Conservation (phyloP, 768 basidiomycete genomes). For the Kwoniella sp. region DNA sequence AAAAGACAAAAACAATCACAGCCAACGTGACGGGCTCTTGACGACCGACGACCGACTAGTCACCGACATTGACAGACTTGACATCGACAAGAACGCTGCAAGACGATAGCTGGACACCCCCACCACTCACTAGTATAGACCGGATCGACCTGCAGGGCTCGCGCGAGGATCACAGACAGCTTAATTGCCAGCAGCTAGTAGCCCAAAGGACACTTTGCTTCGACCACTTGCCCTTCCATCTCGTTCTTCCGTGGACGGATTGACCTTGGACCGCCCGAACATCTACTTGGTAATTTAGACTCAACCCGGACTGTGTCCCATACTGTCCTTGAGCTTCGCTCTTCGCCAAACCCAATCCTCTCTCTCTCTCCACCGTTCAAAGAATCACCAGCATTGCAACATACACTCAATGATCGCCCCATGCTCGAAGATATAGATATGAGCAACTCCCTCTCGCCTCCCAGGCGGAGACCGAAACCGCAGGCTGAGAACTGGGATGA, state of each 20-base stretch:
- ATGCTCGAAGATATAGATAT: constrained; percentile 29
- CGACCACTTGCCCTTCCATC: not conserved
- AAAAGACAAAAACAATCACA: not conserved
- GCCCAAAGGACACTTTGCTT: not conserved
- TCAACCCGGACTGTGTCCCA: no score
- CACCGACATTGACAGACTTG: no score
- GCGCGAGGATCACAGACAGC: not conserved
- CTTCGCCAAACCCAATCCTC: no score
- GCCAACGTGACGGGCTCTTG: not conserved
- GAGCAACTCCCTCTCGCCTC: constrained; percentile 20
- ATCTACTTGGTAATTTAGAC: not conserved
- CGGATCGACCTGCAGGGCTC: no score
- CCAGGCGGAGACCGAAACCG: constrained; percentile 26
- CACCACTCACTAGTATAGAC: no score
- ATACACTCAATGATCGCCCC: not conserved
- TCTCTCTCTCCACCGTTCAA: no score
- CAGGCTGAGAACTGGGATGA: constrained; percentile 52
- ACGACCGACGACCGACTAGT: not conserved
- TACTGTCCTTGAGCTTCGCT: no score
- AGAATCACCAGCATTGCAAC: constrained; percentile 1
- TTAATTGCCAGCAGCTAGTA: not conserved
- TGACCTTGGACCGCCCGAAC: not conserved
- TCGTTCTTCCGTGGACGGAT: not conserved
- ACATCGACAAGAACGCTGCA: no score
- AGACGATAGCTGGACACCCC: no score